These are phyloP conservation scores for Somion occarium DNA, from an alignment of 1,284 basidiomycete species.

Conservation along the genomic window DNA sequence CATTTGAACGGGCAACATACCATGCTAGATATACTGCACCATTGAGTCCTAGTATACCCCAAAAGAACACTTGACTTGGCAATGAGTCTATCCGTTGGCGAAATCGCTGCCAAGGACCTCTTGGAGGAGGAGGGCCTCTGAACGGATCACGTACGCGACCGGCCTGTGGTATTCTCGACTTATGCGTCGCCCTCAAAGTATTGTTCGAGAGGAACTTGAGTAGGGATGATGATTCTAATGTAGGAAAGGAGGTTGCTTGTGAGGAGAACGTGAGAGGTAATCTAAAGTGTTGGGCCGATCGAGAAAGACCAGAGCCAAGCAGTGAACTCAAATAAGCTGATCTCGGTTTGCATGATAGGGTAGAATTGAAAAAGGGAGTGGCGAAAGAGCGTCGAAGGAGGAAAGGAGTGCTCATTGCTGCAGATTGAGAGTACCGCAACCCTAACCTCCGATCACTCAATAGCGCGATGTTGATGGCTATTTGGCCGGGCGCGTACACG, in stretches of 20 bases:
- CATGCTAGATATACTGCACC: constrained; percentile 39
- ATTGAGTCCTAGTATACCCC: constrained; percentile 42
- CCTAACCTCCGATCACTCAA: no score
- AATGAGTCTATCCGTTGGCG: constrained; percentile 30
- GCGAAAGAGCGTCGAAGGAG: constrained; percentile 4
- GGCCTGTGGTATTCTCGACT: constrained; percentile 6
- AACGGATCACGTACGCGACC: constrained; percentile 5
- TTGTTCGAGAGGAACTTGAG: constrained; percentile 17
- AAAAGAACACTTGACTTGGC: constrained; percentile 35
- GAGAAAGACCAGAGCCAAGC: no score
- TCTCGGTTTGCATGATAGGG: not conserved
- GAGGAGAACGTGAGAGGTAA: not conserved
- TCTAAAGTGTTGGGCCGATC: no score
- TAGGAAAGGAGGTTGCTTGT: not conserved
- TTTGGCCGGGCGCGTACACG: not conserved
- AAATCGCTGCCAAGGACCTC: constrained; percentile 21
- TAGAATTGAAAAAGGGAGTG: constrained; percentile 1
- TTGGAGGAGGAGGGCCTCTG: constrained; percentile 7
- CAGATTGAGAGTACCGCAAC: no score
- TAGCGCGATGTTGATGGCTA: not conserved
- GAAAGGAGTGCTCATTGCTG: not conserved
- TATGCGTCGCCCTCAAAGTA: constrained; percentile 21
- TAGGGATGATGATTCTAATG: constrained; percentile 10
- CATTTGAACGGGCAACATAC: constrained; percentile 32
- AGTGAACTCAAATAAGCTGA: no score